These are phyloP conservation scores for Pyrus hybrid DNA, from an alignment of 331 rosid species.

Conservation along the genomic window DNA sequence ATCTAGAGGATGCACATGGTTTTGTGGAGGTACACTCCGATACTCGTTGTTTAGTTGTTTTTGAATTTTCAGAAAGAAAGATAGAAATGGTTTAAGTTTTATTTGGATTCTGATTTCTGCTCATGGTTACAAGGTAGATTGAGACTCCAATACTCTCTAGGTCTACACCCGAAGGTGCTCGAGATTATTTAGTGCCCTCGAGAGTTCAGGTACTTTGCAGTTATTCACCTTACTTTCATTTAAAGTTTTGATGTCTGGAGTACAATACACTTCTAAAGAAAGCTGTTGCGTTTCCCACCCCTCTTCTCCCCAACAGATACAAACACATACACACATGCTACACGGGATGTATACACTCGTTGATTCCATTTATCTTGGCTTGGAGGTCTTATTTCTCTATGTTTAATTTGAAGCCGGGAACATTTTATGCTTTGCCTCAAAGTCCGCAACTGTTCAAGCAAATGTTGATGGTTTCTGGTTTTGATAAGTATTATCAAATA, in stretches of 20 bases:
- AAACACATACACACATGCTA: too few species aligned
- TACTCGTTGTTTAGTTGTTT: not conserved
- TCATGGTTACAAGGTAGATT: slow-evolving; percentile 82
- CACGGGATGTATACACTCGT: not conserved
- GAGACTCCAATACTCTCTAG: slow-evolving; percentile 98
- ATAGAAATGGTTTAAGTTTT: not conserved
- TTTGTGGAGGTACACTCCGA: slow-evolving; percentile 75
- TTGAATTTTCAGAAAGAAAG: not conserved
- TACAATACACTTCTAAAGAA: not conserved
- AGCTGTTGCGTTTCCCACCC: not conserved
- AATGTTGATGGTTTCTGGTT: slow-evolving; percentile 97
- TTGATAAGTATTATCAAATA: slow-evolving; percentile 86
- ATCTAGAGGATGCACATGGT: slow-evolving; percentile 71
- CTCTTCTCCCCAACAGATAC: too few species aligned
- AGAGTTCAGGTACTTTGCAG: slow-evolving; percentile 77
- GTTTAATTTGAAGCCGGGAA: slow-evolving; percentile 88
- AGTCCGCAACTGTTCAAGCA: slow-evolving; percentile 98
- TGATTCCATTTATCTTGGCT: slow-evolving; percentile 8
- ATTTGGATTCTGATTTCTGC: slow-evolving; percentile 32
- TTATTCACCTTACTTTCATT: slow-evolving; percentile 10
- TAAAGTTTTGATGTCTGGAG: not conserved
- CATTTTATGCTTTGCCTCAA: slow-evolving; percentile 96
- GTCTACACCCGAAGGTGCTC: slow-evolving; percentile 98
- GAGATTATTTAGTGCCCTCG: slow-evolving; percentile 95
- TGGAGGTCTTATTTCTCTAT: slow-evolving; percentile 37